Evolutionary conservation across 306 rosid genomes (phyloP).

Genomic region (peach (Prunus persica)): DNA sequence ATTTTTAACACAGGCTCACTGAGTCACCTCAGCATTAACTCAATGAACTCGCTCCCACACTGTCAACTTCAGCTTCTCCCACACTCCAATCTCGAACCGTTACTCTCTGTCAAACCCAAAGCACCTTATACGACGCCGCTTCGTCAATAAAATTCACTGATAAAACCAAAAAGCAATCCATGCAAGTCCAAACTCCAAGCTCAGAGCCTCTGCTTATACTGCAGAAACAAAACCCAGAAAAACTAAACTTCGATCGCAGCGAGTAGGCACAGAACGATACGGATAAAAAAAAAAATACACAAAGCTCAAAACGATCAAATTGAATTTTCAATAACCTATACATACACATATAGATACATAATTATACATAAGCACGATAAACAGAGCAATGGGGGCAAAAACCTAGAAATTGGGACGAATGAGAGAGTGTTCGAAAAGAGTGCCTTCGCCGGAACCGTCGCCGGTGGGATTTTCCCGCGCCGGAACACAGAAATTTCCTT

Average conservation of each 20-base stretch:
- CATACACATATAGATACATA: not conserved
- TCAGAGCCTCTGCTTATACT: constrained; percentile 3
- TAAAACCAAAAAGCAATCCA: constrained; percentile 23
- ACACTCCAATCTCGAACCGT: constrained; percentile 14
- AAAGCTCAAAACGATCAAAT: constrained; percentile 21
- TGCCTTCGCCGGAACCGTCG: constrained; percentile 18
- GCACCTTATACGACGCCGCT: constrained; percentile 20
- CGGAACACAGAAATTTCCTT: constrained; percentile 24
- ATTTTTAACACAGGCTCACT: constrained; percentile 25
- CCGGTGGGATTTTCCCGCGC: constrained; percentile 41
- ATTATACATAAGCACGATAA: not conserved
- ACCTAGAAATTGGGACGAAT: constrained; percentile 13
- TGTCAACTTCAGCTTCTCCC: not conserved
- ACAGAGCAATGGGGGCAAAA: constrained; percentile 13
- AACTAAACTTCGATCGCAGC: constrained; percentile 18
- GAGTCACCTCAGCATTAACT: constrained; percentile 16
- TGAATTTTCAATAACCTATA: constrained; percentile 4
- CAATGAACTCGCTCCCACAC: constrained; percentile 9
- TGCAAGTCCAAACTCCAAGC: constrained; percentile 2
- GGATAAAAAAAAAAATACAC: constrained; percentile 3
- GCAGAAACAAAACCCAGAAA: constrained; percentile 6
- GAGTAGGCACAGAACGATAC: constrained; percentile 1
- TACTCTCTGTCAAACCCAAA: constrained; percentile 16
- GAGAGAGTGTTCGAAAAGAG: not conserved
- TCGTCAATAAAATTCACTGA: constrained; percentile 14